Evolutionary conservation across 164 flowering plant species (phyloP).

Genomic region (Magnolia officinalis): DNA sequence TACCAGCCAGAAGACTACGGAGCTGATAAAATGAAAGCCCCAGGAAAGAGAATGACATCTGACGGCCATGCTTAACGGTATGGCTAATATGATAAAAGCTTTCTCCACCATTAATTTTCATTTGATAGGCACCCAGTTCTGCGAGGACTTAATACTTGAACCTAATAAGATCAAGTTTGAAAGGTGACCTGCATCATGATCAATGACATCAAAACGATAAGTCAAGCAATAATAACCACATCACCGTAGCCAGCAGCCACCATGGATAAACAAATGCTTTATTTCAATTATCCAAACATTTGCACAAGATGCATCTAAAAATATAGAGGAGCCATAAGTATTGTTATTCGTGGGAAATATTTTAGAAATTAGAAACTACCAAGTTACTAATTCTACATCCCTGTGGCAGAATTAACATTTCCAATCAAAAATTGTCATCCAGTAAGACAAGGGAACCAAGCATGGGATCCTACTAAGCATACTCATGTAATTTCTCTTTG

Average conservation of each 20-base stretch:
- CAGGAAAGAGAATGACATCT: slow-evolving; percentile 19
- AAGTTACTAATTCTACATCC: no score
- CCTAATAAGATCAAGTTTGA: not conserved
- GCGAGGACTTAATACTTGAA: not conserved
- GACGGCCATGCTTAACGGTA: slow-evolving; percentile 29
- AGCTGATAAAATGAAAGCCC: slow-evolving; percentile 41
- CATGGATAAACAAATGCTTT: not conserved
- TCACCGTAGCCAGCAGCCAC: no score
- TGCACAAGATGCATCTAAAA: not conserved
- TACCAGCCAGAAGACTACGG: slow-evolving; percentile 38
- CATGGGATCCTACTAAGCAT: not conserved
- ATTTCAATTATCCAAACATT: not conserved
- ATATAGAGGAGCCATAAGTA: not conserved
- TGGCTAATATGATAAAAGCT: slow-evolving; percentile 18
- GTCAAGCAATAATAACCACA: not conserved
- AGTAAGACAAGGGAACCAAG: no score
- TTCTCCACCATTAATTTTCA: slow-evolving; percentile 26
- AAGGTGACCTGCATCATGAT: not conserved
- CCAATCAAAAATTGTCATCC: no score
- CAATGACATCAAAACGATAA: not conserved
- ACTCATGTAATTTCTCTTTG: not conserved
- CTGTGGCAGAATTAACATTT: no score
- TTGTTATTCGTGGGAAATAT: not conserved
- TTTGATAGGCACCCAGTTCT: not conserved
- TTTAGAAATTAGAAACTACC: no score